Conservation (phyloP, 108 stramenopile species). For the Nannochloropsis oceanica region DNA sequence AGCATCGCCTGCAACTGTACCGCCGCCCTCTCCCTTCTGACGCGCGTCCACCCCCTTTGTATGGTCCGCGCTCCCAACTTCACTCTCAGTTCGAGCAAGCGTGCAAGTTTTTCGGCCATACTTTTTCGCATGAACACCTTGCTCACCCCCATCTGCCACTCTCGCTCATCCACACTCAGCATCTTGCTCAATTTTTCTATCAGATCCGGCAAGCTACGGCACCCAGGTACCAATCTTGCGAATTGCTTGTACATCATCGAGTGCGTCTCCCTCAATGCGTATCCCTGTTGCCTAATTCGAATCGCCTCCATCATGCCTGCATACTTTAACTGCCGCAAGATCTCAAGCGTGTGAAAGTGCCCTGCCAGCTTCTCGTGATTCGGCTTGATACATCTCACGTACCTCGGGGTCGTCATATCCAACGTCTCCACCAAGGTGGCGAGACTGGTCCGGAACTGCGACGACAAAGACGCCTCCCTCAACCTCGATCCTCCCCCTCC, state of each 20-base stretch:
- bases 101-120: constrained; percentile 15
- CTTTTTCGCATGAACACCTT: constrained; percentile 19
- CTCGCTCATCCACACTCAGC: neutral
- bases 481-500: constrained; percentile 9
- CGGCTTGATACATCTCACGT: constrained; percentile 46
- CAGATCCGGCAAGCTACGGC: neutral
- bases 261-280: constrained; percentile 12
- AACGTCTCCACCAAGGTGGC: constrained; percentile 35
- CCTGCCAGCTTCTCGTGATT: constrained; percentile 36
- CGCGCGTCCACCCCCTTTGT: neutral
- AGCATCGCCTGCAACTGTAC: neutral
- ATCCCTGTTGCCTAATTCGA: constrained; percentile 67
- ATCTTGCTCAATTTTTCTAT: constrained; percentile 1
- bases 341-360: constrained; percentile 15
- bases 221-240: constrained; percentile 1
- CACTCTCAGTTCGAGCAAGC: constrained; percentile 3
- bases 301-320: constrained; percentile 98
- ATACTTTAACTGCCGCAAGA: constrained; percentile 71
- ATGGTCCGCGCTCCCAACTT: constrained; percentile 8
- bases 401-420: constrained; percentile 36
- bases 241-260: constrained; percentile 8
- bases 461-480: constrained; percentile 25
- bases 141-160: constrained; percentile 21
- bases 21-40: neutral
- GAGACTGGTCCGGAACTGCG: constrained; percentile 42